Evolutionary conservation across 345 rosid species (phyloP).

Genomic region (Corchorus capsularis): DNA sequence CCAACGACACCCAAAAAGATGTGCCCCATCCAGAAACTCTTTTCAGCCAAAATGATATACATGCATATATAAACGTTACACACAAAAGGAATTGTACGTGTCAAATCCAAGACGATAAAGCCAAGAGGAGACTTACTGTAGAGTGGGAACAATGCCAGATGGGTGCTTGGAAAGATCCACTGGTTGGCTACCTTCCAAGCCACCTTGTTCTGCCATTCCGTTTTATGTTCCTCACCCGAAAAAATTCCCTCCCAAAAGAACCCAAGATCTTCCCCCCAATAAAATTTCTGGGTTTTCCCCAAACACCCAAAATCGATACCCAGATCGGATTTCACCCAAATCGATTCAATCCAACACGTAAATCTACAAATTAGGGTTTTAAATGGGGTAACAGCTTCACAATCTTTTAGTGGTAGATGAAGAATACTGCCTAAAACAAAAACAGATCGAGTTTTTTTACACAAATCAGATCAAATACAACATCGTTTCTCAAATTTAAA

Average conservation of each 20-base stretch:
- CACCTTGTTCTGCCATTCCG: constrained; percentile 79
- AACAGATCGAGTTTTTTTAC: neutral
- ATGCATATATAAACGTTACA: too few species aligned
- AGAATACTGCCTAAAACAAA: neutral
- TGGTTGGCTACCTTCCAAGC: constrained; percentile 88
- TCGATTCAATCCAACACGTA: constrained; percentile 1
- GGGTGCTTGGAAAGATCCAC: constrained; percentile 93
- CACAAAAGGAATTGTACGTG: neutral
- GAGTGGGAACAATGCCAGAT: constrained; percentile 94
- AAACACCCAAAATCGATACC: neutral
- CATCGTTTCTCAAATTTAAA: too few species aligned
- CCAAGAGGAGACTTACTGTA: constrained; percentile 67
- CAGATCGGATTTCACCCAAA: neutral
- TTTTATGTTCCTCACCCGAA: constrained; percentile 27
- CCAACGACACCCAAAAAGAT: neutral
- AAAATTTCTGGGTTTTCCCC: neutral
- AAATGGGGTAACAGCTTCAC: neutral
- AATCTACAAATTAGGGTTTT: constrained; percentile 21
- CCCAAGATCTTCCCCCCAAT: neutral
- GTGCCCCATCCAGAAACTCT: too few species aligned
- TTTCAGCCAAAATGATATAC: too few species aligned
- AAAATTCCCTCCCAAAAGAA: neutral
- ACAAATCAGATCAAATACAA: neutral
- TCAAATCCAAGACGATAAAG: neutral
- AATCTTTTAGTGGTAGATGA: neutral